phyloP scores from a whole-genome alignment of 1,284 basidiomycete species.

The Cutaneotrichosporon sp. region DNA sequence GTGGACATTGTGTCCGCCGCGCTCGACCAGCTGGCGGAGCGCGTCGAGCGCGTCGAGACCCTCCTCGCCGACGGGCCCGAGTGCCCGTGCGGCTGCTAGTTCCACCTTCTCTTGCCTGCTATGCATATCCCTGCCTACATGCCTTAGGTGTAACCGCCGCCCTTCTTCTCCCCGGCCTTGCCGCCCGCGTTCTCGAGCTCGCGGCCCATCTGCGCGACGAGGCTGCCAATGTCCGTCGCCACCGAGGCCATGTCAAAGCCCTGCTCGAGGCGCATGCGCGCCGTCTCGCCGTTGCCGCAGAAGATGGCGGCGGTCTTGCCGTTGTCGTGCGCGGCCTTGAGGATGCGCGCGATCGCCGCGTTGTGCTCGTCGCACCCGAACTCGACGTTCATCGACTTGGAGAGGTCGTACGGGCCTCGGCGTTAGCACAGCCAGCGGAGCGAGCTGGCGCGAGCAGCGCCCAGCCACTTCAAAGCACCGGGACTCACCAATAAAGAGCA shows the following conservation, averaged over 20 bases:
- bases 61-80: conserved; percentile 40
- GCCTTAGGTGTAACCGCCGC: conserved; percentile 17
- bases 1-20: conserved; percentile 34
- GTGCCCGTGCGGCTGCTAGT: conserved; percentile 39
- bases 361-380: conserved; percentile 53
- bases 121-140: no score
- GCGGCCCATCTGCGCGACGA: conserved; percentile 29
- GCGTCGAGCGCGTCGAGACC: conserved; percentile 38
- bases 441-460: no score
- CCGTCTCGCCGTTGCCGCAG: conserved; percentile 59
- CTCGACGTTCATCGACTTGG: conserved; percentile 43
- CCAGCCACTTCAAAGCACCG: no score
- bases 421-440: no score
- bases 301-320: conserved; percentile 61
- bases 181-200: conserved; percentile 28
- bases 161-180: conserved; percentile 11
- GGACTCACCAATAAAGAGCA: conserved; percentile 62
- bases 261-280: conserved; percentile 58
- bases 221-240: conserved; percentile 37
- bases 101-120: no score
- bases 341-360: conserved; percentile 62
- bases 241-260: conserved; percentile 58
- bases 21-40: conserved; percentile 34
- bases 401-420: conserved; percentile 62
- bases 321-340: conserved; percentile 59